Base-by-base conservation (phyloP, 75 land plant genomes). In the Cunninghamia lanceolata region DNA sequence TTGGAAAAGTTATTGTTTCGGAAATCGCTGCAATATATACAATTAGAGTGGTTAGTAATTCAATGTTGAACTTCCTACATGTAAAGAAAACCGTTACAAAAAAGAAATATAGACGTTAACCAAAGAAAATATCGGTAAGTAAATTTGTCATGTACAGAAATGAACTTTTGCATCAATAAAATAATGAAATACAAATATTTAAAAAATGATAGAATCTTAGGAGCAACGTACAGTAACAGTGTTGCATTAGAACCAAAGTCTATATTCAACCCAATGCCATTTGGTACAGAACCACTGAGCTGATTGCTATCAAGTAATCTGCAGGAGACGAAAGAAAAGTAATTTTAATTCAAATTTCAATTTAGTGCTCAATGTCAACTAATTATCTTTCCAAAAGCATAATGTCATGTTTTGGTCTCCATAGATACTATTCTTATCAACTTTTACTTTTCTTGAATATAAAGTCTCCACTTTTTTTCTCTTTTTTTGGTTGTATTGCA, bases 281-380 rank as follows among this genome's bases (percentile, higher is more conserved):
- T 75, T 84, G 92, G 87, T 71, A 92, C 82, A 45, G 92, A 79
- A 74, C 96, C 96, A 87, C 47, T 88, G 84, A 94, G 84, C 46
- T 83, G 83, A 88, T 94, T 94, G 52, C 90, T 88, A 14, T 84
- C 87, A 46, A 94, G 89, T 63, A 83, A 87, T 87, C 82, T 40
- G 9, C 46, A 80, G 47, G 13, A n/a, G n/a, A 30, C 25, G 4
- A 74, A 73, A 43, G 71, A 84, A 56, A 53, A 28, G n/a, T 25
- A 7, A 63, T 8, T 28, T 63, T 7, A 63, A 28, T 63, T 28
- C 68, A 45, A 32, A 52, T 85, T 30, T 47, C n/a, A 13, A 19
- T 32, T 81, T 17, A 30, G 35, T 86, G 45, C 35, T 87, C 38
- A 43, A 74, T 50, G 36, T 63, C 32, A 30, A 34, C 30, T 68